Base-by-base conservation (phyloP, 2,329 filamentous ascomycete species). In the Thermochaetoides dissita region DNA sequence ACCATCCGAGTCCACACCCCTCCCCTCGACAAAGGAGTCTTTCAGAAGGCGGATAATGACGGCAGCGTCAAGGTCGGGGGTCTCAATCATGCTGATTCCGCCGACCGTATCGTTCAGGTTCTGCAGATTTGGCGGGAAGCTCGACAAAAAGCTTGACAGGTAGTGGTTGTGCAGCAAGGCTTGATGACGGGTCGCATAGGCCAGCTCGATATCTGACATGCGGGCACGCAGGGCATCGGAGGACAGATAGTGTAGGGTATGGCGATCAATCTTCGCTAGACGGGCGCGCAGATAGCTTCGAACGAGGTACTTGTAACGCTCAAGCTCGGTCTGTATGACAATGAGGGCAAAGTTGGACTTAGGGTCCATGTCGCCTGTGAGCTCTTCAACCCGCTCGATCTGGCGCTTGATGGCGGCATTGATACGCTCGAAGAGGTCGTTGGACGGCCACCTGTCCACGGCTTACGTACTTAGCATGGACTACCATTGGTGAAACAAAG, bases 281-380 rank as follows among this genome's bases (percentile, higher is more conserved):
- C 91, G 73, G 8, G 84, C 79, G 41, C 93, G 74, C 43, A 98
- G 63, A 50, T 89, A 81, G 50, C 83, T 82, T 46, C 91, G 74
- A 11, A 96, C 74, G 17, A 98, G 71, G 57, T 87, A 98, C 64
- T 94, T 94, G 63, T 84, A 93, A 37, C 91, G 73, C 60, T 95
- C 88, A 42, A 98, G 74, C 64, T 98, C 91, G 6, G 93, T 96
- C 67, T 98, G 91, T 42, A 95, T 79, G 48, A 98, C 82, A 38
- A 95, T 94, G 56, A 96, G 79, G 47, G 79, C 78, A 60, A 98
- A 94, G 59, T 94, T 96, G 49, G 84, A 81, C 61, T 84, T 87
- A 37, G 88, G 83, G 55, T 94, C 87, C 76, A 88, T 82, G 56
- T 84, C 79, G 48, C 82, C 83, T 9, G 83, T 89, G 71, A 88